These are phyloP conservation scores for Primulina eburnea DNA, from an alignment of 257 asterid genomes.

Conservation along the genomic window DNA sequence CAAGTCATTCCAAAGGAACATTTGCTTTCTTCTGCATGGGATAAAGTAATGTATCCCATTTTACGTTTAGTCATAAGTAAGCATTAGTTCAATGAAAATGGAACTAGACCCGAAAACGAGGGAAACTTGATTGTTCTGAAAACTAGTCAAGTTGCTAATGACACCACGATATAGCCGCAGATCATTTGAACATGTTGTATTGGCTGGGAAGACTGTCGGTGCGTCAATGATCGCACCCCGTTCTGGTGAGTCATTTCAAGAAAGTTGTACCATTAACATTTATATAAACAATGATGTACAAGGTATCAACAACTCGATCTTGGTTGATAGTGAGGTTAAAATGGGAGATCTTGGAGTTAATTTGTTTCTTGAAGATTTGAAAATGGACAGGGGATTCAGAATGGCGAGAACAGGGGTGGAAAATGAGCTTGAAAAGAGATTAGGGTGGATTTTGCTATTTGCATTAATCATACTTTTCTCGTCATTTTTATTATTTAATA, in stretches of 20 bases:
- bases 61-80: neutral
- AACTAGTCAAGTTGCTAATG: constrained; percentile 5
- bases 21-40: constrained; percentile 47
- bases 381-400: constrained; percentile 50
- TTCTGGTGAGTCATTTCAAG: constrained; percentile 33
- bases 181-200: constrained; percentile 34
- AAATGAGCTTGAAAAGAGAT: constrained; percentile 18
- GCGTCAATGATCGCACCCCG: constrained; percentile 39
- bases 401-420: constrained; percentile 31
- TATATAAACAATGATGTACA: constrained; percentile 67
- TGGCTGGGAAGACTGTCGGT: constrained; percentile 39
- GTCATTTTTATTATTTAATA: constrained; percentile 29
- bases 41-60: neutral
- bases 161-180: constrained; percentile 27
- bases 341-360: constrained; percentile 69
- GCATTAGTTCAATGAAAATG: too few species aligned
- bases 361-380: constrained; percentile 45
- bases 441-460: constrained; percentile 30
- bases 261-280: constrained; percentile 63
- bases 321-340: constrained; percentile 61
- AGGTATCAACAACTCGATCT: constrained; percentile 70
- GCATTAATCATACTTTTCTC: constrained; percentile 26
- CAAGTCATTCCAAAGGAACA: constrained; percentile 67
- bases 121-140: constrained; percentile 8
- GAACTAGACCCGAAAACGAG: constrained; percentile 26